A percentile compares a stretch with the other conserved stretches of the same genome.
Evolutionary conservation across 2,329 filamentous ascomycete species (phyloP).

Genomic region (Xylariomycetidae sp.): DNA sequence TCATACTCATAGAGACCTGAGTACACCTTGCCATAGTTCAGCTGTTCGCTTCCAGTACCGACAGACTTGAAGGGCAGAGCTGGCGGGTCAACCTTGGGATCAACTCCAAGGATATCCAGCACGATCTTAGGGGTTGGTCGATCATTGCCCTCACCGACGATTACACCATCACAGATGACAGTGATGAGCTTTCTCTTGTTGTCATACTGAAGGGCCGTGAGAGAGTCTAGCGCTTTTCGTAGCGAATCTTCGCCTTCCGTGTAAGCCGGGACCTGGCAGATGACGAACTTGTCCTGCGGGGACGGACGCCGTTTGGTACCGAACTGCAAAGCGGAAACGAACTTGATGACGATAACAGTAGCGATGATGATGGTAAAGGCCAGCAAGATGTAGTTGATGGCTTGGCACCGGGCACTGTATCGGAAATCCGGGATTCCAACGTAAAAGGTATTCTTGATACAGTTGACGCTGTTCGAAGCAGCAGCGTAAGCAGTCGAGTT

Average conservation of each 20-base stretch:
- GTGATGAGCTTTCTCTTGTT: constrained; percentile 97
- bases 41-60: constrained; percentile 79
- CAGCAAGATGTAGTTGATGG: constrained; percentile 87
- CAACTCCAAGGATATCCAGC: constrained; percentile 91
- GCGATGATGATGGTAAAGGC: constrained; percentile 82
- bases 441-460: constrained; percentile 79
- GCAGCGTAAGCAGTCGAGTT: constrained; percentile 45
- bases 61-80: constrained; percentile 92
- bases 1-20: constrained; percentile 96
- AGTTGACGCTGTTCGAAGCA: constrained; percentile 65
- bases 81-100: constrained; percentile 92
- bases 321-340: constrained; percentile 87
- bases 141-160: constrained; percentile 93
- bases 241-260: constrained; percentile 96
- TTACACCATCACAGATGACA: constrained; percentile 95
- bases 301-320: constrained; percentile 84
- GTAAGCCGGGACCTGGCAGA: constrained; percentile 95
- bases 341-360: constrained; percentile 76
- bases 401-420: constrained; percentile 65
- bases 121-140: constrained; percentile 96
- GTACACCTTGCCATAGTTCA: constrained; percentile 98
- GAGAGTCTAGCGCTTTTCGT: constrained; percentile 85
- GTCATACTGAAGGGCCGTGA: constrained; percentile 92
- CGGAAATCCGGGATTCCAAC: constrained; percentile 83
- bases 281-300: constrained; percentile 97